Evolutionary conservation across 2,329 filamentous ascomycete species (phyloP), one percentile per base, ranked within the genome.

Genomic region (Podosphaera leucotricha): DNA sequence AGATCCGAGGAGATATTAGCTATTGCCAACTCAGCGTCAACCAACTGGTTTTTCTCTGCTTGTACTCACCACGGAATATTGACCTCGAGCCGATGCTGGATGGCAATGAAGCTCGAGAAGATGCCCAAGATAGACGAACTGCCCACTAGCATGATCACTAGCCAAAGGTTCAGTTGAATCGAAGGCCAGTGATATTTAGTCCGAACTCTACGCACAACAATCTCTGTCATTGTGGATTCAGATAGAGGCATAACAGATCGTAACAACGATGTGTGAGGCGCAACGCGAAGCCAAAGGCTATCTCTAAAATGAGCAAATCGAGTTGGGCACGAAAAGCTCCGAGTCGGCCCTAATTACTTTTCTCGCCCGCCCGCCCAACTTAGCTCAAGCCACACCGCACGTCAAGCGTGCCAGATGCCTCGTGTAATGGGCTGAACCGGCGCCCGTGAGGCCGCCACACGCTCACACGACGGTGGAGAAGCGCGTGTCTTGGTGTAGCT

Each of bases 101-200:
- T 66, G 48, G 67, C 62, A 46, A 77, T 64, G 49, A 80, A 77
- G 18, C 62, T 67, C 13, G 67, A 62, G 50, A 77, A 74, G 18
- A 78, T 66, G 43, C 75, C 75, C 36, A 80, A 64, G 48, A 77
- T 69, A 44, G 66, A 67, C 44, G 66, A 62, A 4, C 71, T 67
- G 1, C 71, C 66, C 3, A 73, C 62, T 10, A 79, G 62, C 68
- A 79, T 77, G 50, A 77, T 62, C 42, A 79, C 62, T 55, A 79
- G 71, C 72, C 75, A 78, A 43, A 78, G 60, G 55, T 77, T 77
- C 46, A 80, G 65, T 58, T 76, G 71, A 44, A 72, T 59, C n/a
- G 72, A 71, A 16, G 75, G 75, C 75, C 75, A 80, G 61, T 74
- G 72, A 64, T 79, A 80, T 37, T 56, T 55, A 11, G 53, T 57